phyloP scores from a whole-genome alignment of 2,329 filamentous ascomycete genomes.

The Ophiostoma tasmaniense region DNA sequence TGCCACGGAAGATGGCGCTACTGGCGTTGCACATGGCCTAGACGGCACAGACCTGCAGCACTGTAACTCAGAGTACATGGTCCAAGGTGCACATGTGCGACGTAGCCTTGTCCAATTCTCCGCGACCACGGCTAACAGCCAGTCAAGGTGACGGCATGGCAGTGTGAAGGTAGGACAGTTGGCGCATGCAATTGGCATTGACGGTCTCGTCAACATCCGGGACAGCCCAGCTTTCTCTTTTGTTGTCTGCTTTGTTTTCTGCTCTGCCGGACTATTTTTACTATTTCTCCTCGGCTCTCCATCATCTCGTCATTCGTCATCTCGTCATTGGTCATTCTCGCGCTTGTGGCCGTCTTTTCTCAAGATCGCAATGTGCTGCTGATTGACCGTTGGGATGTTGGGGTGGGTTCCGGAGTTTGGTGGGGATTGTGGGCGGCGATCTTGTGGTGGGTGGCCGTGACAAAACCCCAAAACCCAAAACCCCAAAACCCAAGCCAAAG shows the following conservation, averaged over 20 bases:
- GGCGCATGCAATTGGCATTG: background rate
- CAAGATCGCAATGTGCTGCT: background rate
- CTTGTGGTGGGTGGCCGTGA: background rate
- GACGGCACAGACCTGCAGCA: background rate
- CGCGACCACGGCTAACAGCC: background rate
- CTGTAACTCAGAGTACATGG: background rate
- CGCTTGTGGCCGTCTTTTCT: background rate
- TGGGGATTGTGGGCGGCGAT: slow-evolving; percentile 1
- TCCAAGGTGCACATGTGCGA: background rate
- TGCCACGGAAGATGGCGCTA: no score
- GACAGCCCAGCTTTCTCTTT: background rate
- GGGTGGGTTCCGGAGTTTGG: background rate
- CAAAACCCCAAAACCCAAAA: background rate
- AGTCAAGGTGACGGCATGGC: background rate
- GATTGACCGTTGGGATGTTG: background rate
- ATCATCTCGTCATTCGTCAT: background rate
- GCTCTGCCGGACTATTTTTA: background rate
- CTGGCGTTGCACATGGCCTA: background rate
- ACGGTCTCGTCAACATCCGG: background rate
- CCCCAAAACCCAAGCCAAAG: no score
- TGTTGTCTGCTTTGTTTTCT: background rate
- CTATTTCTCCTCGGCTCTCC: no score
- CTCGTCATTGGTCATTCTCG: background rate
- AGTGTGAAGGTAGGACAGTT: background rate
- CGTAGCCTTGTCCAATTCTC: background rate